Evolutionary conservation across 495 filamentous ascomycete species (phyloP).

Genomic region (Neurospora intermedia): DNA sequence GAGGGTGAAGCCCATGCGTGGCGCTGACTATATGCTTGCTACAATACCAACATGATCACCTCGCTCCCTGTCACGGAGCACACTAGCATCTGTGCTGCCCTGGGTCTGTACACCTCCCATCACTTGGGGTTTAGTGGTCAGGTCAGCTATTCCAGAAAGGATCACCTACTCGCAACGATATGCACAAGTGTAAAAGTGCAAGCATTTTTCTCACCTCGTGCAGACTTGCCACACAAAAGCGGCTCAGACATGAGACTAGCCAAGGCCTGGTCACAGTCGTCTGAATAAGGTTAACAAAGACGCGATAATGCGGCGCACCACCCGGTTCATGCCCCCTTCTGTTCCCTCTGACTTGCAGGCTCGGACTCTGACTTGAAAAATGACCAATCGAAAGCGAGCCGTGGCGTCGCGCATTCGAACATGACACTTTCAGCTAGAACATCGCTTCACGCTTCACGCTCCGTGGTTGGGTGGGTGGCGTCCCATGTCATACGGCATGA

Average conservation of each 20-base stretch:
- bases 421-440: not conserved
- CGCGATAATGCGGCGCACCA: conserved; percentile 1
- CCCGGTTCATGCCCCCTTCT: not conserved
- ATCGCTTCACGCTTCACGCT: not conserved
- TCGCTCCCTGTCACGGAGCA: not conserved
- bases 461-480: not conserved
- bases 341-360: not conserved
- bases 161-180: not conserved
- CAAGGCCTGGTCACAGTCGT: conserved; percentile 11
- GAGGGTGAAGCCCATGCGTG: not conserved
- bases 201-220: not conserved
- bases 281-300: conserved; percentile 24
- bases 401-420: not conserved
- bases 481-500: not conserved
- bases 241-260: not conserved
- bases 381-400: not conserved
- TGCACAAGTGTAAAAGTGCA: not conserved
- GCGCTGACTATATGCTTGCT: not conserved
- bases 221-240: not conserved
- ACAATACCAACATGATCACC: not conserved
- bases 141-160: not conserved
- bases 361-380: not conserved
- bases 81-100: not conserved
- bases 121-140: not conserved
- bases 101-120: not conserved